These are phyloP conservation scores for Phalaenopsis equestris DNA, from an alignment of 106 monocot genomes.

Conservation along the genomic window DNA sequence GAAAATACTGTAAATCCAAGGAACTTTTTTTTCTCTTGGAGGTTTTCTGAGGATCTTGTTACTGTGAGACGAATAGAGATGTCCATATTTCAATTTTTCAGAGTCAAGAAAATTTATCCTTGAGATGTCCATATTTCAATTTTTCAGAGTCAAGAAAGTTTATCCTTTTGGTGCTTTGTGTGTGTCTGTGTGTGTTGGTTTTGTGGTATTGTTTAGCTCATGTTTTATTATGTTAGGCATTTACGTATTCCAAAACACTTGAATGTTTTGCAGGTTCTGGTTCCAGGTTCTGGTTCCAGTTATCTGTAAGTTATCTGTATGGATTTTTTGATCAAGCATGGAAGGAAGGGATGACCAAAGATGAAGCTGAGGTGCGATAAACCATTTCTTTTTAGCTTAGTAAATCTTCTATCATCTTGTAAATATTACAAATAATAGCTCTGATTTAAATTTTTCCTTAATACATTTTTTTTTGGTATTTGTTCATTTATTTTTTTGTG, in stretches of 20 bases:
- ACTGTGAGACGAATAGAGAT: no score
- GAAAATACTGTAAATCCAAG: no score
- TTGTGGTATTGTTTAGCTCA: background rate
- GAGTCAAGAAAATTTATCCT: background rate
- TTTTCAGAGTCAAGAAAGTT: no score
- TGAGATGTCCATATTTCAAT: no score
- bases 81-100: no score
- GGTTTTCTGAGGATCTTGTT: no score
- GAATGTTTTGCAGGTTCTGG: constrained; percentile 10
- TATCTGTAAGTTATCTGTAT: constrained; percentile 31
- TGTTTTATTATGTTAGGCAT: background rate
- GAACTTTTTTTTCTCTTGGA: no score
- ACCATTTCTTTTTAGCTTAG: background rate
- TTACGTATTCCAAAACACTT: background rate
- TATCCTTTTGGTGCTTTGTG: background rate
- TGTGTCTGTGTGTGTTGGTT: background rate
- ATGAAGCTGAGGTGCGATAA: constrained; percentile 27
- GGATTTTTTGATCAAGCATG: constrained; percentile 33
- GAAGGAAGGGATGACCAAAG: constrained; percentile 29
- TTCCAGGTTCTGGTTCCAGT: constrained; percentile 27
- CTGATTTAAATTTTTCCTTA: no score
- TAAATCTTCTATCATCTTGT: background rate
- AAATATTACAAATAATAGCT: no score
- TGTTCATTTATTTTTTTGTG: background rate
- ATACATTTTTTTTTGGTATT: background rate